Evolutionary conservation across 169 alveolate genomes (phyloP).

Genomic region (Babesia sp.): DNA sequence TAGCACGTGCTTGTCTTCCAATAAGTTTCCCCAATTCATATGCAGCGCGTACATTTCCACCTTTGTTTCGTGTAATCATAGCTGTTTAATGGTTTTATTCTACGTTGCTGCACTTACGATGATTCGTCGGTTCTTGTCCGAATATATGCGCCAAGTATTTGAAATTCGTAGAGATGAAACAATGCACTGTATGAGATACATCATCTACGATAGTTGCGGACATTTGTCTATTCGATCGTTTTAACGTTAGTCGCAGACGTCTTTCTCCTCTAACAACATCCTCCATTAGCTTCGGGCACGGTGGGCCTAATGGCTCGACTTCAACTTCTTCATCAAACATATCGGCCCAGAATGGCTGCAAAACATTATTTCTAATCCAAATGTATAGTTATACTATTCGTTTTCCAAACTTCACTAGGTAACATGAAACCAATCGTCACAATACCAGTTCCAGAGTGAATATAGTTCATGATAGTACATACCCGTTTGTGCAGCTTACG

Average conservation of each 20-base stretch:
- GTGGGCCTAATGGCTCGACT: constrained; percentile 32
- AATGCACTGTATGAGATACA: constrained; percentile 56
- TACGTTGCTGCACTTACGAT: constrained; percentile 10
- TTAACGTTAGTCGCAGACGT: constrained; percentile 66
- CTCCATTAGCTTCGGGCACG: constrained; percentile 45
- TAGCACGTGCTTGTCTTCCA: constrained; percentile 69
- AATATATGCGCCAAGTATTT: constrained; percentile 51
- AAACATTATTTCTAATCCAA: neutral
- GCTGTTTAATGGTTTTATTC: constrained; percentile 13
- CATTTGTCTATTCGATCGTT: constrained; percentile 70
- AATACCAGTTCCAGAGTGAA: neutral
- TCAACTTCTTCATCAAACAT: constrained; percentile 65
- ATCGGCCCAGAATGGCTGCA: constrained; percentile 59
- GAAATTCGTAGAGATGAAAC: constrained; percentile 68
- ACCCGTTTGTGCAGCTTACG: constrained; percentile 44
- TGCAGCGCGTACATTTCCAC: constrained; percentile 70
- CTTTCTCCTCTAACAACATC: constrained; percentile 73
- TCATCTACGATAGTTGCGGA: constrained; percentile 75
- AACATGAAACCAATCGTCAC: no score
- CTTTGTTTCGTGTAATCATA: constrained; percentile 64
- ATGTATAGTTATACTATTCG: neutral
- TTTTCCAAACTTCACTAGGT: no score
- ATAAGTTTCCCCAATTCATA: constrained; percentile 76
- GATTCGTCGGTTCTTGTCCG: constrained; percentile 71
- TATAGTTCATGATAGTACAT: neutral